These are phyloP conservation scores for Parsonsia alboflavescens DNA, from an alignment of 257 asterid species.

Conservation along the genomic window DNA sequence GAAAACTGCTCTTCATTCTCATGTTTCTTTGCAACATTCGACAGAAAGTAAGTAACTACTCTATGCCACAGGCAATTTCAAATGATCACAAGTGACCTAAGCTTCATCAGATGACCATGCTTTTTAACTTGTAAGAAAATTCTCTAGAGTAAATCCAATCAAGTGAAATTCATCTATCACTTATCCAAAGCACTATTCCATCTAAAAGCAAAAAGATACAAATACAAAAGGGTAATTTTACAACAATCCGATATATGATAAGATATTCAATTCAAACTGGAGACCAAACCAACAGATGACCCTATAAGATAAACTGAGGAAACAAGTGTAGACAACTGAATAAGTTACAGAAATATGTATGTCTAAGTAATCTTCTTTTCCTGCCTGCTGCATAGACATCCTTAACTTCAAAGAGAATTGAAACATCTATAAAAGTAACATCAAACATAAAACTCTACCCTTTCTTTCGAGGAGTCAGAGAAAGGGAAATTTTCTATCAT, in stretches of 20 bases:
- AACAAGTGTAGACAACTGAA: constrained; percentile 5
- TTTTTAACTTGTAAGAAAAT: not conserved
- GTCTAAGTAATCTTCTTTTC: not conserved
- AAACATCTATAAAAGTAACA: constrained; percentile 5
- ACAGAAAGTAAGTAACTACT: not conserved
- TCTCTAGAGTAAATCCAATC: not conserved
- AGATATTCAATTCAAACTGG: not conserved
- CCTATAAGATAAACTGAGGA: not conserved
- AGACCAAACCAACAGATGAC: not conserved
- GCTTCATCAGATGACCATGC: not conserved
- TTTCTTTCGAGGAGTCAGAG: not conserved
- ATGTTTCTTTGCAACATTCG: not conserved
- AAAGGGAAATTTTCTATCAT: not conserved
- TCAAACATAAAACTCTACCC: not conserved
- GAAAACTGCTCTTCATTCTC: not conserved
- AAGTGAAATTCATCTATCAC: not conserved
- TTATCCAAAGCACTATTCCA: not conserved
- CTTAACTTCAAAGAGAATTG: not conserved
- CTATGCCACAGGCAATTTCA: not conserved
- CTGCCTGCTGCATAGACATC: not conserved
- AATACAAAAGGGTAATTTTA: not conserved
- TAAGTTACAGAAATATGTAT: constrained; percentile 1
- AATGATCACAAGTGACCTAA: not conserved
- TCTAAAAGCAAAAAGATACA: not conserved
- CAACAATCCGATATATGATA: not conserved